These are phyloP conservation scores for Fusarium aywerte DNA, from an alignment of 2,329 filamentous ascomycete genomes.

Conservation along the genomic window DNA sequence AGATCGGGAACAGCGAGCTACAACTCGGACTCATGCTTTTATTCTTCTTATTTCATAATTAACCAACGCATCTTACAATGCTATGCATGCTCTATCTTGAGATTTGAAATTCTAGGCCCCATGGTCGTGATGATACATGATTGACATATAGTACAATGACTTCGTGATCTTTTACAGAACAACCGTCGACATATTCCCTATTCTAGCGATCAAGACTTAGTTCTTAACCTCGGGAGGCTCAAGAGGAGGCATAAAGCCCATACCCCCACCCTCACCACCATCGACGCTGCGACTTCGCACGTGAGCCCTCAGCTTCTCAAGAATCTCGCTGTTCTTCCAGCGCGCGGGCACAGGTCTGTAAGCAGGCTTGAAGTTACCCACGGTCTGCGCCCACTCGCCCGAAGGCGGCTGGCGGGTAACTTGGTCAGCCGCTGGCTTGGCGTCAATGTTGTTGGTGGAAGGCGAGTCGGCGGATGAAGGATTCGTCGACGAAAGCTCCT, in stretches of 20 bases:
- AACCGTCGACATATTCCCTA: neutral
- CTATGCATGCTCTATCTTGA: neutral
- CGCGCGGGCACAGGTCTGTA: slow-evolving; percentile 88
- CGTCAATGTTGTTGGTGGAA: slow-evolving; percentile 27
- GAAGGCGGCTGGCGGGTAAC: slow-evolving; percentile 51
- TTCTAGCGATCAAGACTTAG: neutral
- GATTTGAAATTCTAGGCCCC: slow-evolving; percentile 9
- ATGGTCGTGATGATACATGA: slow-evolving; percentile 27
- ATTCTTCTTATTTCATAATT: neutral
- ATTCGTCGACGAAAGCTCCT: slow-evolving; percentile 58
- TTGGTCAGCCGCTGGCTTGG: slow-evolving; percentile 46
- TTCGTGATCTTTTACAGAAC: neutral
- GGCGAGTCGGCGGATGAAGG: slow-evolving; percentile 44
- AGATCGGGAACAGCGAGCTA: neutral
- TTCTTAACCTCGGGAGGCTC: slow-evolving; percentile 25
- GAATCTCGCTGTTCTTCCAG: slow-evolving; percentile 86
- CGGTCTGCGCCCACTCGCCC: slow-evolving; percentile 96
- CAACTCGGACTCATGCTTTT: slow-evolving; percentile 8
- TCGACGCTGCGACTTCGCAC: slow-evolving; percentile 70
- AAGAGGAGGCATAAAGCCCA: slow-evolving; percentile 68
- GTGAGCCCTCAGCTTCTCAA: slow-evolving; percentile 81
- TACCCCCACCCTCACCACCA: slow-evolving; percentile 56
- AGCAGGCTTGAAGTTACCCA: slow-evolving; percentile 92
- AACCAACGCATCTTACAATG: slow-evolving; percentile 23
- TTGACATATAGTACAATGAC: slow-evolving; percentile 29